Evolutionary conservation across 176 grass and related monocot species (phyloP).

Genomic region (Pontederia crassipes): DNA sequence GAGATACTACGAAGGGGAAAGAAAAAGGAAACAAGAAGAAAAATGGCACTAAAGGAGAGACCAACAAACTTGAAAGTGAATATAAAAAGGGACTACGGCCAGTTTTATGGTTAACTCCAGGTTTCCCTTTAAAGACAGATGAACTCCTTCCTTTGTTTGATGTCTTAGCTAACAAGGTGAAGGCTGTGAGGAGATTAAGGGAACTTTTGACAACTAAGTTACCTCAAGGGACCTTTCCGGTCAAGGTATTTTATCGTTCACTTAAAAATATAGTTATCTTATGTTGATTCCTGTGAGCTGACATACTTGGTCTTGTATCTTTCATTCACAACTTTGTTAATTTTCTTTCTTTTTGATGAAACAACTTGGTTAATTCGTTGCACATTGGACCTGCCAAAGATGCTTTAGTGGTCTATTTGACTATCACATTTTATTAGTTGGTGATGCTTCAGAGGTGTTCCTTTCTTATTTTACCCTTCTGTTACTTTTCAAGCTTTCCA

Average conservation of each 20-base stretch:
- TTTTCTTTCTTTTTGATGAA: too few species aligned
- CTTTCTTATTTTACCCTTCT: too few species aligned
- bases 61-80: slow-evolving; percentile 65
- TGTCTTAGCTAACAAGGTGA: slow-evolving; percentile 97
- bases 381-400: too few species aligned
- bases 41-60: slow-evolving; percentile 27
- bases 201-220: slow-evolving; percentile 92
- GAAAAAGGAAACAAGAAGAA: slow-evolving; percentile 89
- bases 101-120: slow-evolving; percentile 79
- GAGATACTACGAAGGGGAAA: slow-evolving; percentile 54
- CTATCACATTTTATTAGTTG: too few species aligned
- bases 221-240: slow-evolving; percentile 74
- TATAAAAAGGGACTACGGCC: slow-evolving; percentile 90
- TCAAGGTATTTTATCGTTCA: slow-evolving; percentile 44
- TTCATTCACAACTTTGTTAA: too few species aligned
- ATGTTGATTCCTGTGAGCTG: too few species aligned
- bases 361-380: too few species aligned
- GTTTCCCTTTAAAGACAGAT: slow-evolving; percentile 91
- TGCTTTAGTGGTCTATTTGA: too few species aligned
- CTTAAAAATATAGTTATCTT: too few species aligned
- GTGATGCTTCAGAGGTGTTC: too few species aligned
- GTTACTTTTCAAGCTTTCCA: too few species aligned
- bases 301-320: too few species aligned
- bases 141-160: slow-evolving; percentile 88
- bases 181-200: slow-evolving; percentile 87